Evolutionary conservation across 768 basidiomycete species (phyloP).

Genomic region (Hericium rajendrae): DNA sequence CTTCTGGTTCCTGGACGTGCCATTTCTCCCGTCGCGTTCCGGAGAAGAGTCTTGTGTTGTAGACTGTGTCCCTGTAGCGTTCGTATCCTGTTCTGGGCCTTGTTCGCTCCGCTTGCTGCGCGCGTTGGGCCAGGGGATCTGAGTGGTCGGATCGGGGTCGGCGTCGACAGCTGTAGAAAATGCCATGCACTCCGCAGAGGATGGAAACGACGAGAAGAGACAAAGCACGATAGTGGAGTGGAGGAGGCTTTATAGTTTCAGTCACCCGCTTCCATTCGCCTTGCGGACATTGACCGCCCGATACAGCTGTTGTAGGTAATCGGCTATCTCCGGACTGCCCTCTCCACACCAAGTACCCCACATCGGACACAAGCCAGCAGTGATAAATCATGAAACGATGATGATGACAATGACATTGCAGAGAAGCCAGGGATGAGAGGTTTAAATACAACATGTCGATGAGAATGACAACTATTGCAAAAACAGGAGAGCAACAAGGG

Average conservation of each 20-base stretch:
- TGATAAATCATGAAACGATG: background rate
- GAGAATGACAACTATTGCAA: background rate
- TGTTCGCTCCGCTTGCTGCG: slow-evolving; percentile 17
- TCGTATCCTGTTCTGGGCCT: slow-evolving; percentile 1
- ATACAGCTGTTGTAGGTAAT: background rate
- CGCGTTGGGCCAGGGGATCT: slow-evolving; percentile 59
- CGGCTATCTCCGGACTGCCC: background rate
- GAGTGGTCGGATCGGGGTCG: slow-evolving; percentile 72
- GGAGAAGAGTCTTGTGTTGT: background rate
- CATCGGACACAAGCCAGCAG: too few species aligned
- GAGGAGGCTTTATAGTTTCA: background rate
- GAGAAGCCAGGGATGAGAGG: background rate
- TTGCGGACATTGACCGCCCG: background rate
- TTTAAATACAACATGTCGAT: background rate
- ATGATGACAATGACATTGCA: background rate
- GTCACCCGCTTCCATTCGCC: background rate
- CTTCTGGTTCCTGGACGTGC: slow-evolving; percentile 7
- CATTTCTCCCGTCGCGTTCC: background rate
- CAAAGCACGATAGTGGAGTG: background rate
- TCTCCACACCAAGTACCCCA: too few species aligned
- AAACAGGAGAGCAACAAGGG: background rate
- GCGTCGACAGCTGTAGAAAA: slow-evolving; percentile 40
- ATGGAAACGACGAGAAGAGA: background rate
- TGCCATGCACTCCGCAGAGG: slow-evolving; percentile 34
- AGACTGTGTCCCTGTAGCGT: too few species aligned